Evolutionary conservation across 306 rosid genomes (phyloP), one percentile per base, ranked within the genome.

Genomic region (Vigna hirtella): DNA sequence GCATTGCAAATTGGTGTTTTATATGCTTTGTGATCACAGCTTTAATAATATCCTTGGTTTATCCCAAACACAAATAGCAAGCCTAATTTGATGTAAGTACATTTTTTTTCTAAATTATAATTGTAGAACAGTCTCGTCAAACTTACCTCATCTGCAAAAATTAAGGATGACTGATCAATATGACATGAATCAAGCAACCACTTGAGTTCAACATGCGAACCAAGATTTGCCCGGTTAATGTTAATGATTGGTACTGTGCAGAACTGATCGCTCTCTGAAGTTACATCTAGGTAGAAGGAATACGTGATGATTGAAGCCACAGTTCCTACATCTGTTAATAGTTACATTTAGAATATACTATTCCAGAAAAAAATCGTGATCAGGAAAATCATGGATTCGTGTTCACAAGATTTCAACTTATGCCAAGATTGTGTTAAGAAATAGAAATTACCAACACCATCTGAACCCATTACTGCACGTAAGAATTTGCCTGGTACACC

Each of bases 171-270:
- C 52, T 79, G 88, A 79, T 93, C 91, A 75, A 93, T 89, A 80
- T 85, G 94, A 85, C 96, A 94, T 49, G 96, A 94, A 76, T 82
- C 90, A 67, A 94, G 88, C 83, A 94, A 82, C 97, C 98, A 94
- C 74, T 85, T 89, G 73, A 94, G 88, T 76, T 89, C 94, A 73
- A 86, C 88, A 85, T 82, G 91, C 51, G 94, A 88, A 48, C 57
- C 80, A 38, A 91, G 91, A 78, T 83, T 91, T 38, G 76, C 77
- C 82, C 96, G 81, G 82, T 87, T 86, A 78, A 89, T 88, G 89
- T 88, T 94, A 87, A 94, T 88, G 83, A 91, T 81, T 65, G 98
- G 97, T 38, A 91, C 83, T 1, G 89, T 86, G 91, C 90, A 91
- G 64, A 85, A 81, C 53, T 87, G 82, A 32, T 89, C 81, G 10